Conservation (phyloP, 2,329 filamentous ascomycete genomes). For the Cadophora sp. region DNA sequence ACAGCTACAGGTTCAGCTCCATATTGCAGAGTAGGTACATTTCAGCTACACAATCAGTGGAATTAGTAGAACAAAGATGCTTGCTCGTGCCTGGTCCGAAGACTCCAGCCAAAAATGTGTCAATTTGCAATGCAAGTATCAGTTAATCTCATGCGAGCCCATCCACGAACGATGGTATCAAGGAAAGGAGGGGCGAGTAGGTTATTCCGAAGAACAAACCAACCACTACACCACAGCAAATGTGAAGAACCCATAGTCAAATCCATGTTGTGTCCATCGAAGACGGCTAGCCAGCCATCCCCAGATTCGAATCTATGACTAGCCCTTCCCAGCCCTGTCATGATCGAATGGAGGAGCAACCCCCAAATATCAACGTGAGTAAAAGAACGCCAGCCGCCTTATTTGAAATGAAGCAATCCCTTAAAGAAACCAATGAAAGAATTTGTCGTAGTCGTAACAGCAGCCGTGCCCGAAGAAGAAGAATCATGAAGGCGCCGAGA, state of each 20-base stretch:
- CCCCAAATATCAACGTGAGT: constrained; percentile 13
- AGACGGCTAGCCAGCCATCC: constrained; percentile 22
- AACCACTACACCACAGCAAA: constrained; percentile 2
- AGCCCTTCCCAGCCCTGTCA: constrained; percentile 12
- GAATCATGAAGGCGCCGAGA: constrained; percentile 23
- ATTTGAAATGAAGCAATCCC: constrained; percentile 34
- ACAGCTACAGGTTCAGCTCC: not conserved
- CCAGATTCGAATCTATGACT: constrained; percentile 13
- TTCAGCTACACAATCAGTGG: not conserved
- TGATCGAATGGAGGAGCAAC: constrained; percentile 17
- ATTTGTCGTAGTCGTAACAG: constrained; percentile 28
- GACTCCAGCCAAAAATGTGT: constrained; percentile 10
- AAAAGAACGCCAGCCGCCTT: constrained; percentile 32
- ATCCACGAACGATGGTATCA: not conserved
- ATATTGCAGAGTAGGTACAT: too few relatives aligned
- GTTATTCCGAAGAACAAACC: not conserved
- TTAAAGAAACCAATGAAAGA: constrained; percentile 42
- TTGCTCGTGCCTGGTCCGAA: constrained; percentile 14
- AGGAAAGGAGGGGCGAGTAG: constrained; percentile 13
- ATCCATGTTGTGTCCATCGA: constrained; percentile 12
- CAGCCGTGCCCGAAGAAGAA: constrained; percentile 26
- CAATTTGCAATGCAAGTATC: constrained; percentile 20
- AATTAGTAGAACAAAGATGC: not conserved
- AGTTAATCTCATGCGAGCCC: constrained; percentile 16
- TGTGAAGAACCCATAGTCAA: constrained; percentile 10